phyloP scores from a whole-genome alignment of 352 stramenopile species.

The Phytophthora citrophthora region DNA sequence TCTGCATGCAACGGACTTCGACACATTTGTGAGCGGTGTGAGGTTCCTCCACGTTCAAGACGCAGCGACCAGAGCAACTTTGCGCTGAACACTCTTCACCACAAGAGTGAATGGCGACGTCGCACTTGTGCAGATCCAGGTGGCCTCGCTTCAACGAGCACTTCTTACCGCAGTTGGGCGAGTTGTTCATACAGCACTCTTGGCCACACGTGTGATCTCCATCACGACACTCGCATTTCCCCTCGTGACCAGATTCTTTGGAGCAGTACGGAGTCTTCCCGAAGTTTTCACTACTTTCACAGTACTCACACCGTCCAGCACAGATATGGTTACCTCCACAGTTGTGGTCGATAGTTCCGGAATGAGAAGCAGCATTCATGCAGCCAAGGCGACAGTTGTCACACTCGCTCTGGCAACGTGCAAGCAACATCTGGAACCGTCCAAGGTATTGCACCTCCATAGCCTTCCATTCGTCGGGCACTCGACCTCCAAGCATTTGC shows the following conservation, averaged over 20 bases:
- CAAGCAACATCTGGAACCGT: constrained; percentile 55
- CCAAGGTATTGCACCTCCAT: constrained; percentile 55
- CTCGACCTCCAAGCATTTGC: constrained; percentile 41
- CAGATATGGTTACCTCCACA: constrained; percentile 64
- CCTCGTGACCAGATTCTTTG: constrained; percentile 69
- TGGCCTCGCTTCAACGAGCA: constrained; percentile 61
- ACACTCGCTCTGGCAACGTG: constrained; percentile 66
- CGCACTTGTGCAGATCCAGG: constrained; percentile 52
- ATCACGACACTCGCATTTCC: constrained; percentile 62
- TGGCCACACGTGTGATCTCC: constrained; percentile 71
- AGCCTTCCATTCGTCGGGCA: constrained; percentile 54
- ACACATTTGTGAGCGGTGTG: constrained; percentile 73
- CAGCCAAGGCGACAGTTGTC: constrained; percentile 62
- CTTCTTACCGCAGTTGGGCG: constrained; percentile 57
- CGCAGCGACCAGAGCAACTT: constrained; percentile 52
- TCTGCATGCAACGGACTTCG: constrained; percentile 58
- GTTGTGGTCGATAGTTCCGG: constrained; percentile 37
- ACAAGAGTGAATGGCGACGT: constrained; percentile 63
- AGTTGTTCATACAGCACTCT: constrained; percentile 46
- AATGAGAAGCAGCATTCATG: constrained; percentile 60
- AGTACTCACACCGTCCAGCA: constrained; percentile 56
- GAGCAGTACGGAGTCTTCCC: constrained; percentile 47
- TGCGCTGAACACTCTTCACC: constrained; percentile 52
- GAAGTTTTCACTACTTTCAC: constrained; percentile 26
- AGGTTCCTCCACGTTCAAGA: constrained; percentile 53